phyloP scores from a whole-genome alignment of 257 asterid species.

The Nicotiana noctiflora region DNA sequence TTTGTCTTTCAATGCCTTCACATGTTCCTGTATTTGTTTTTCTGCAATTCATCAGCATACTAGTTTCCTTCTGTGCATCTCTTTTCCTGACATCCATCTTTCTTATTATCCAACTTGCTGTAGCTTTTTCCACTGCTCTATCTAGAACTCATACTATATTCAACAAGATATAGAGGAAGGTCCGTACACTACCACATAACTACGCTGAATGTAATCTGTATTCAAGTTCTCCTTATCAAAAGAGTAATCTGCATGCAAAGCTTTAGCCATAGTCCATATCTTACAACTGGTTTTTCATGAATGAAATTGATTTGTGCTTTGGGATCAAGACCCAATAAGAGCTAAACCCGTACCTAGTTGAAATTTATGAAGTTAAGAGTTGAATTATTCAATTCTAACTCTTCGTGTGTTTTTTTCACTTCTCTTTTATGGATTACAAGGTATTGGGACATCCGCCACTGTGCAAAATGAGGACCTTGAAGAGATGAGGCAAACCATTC shows the following conservation, averaged over 20 bases:
- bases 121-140: too few species aligned
- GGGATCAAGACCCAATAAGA: conserved; percentile 1
- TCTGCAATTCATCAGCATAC: neutral
- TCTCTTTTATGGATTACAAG: too few species aligned
- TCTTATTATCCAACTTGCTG: neutral
- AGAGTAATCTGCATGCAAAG: neutral
- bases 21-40: neutral
- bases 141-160: too few species aligned
- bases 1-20: neutral
- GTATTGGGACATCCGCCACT: too few species aligned
- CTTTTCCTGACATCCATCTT: neutral
- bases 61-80: neutral
- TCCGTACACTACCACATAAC: too few species aligned
- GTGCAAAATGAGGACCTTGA: too few species aligned
- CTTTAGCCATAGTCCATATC: neutral
- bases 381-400: too few species aligned
- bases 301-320: neutral
- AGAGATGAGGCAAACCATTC: too few species aligned
- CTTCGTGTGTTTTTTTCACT: too few species aligned
- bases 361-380: too few species aligned
- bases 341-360: too few species aligned
- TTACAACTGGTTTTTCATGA: neutral
- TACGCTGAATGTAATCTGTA: neutral
- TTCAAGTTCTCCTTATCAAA: neutral
- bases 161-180: too few species aligned